Evolutionary conservation across 2,329 filamentous ascomycete species (phyloP).

Genomic region (Achaetomium macrosporum): DNA sequence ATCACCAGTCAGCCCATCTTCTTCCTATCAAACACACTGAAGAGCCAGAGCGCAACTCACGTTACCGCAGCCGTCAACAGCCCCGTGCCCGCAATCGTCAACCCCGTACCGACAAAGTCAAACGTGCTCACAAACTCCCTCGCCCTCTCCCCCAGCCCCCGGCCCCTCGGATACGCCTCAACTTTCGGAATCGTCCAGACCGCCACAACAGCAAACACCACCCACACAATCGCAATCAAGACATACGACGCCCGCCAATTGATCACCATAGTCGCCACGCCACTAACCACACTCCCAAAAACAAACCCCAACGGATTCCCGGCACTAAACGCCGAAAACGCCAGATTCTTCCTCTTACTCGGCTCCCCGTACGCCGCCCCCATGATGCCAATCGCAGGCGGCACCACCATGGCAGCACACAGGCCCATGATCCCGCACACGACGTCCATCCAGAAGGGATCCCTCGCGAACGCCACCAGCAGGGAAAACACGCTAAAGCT

Average conservation of each 20-base stretch:
- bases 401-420: slow-evolving; percentile 57
- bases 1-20: not conserved
- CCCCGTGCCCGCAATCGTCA: slow-evolving; percentile 60
- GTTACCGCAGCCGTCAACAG: slow-evolving; percentile 58
- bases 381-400: slow-evolving; percentile 58
- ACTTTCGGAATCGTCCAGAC: slow-evolving; percentile 56
- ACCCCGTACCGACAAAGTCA: slow-evolving; percentile 53
- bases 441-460: slow-evolving; percentile 54
- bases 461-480: slow-evolving; percentile 53
- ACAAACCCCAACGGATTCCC: slow-evolving; percentile 38
- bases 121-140: slow-evolving; percentile 46
- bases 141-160: slow-evolving; percentile 34
- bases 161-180: slow-evolving; percentile 38
- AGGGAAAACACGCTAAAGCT: slow-evolving; percentile 53
- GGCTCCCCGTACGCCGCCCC: slow-evolving; percentile 59
- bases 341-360: slow-evolving; percentile 56
- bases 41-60: no score
- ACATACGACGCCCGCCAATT: slow-evolving; percentile 60
- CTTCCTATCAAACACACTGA: no score
- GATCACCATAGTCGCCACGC: slow-evolving; percentile 54
- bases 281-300: slow-evolving; percentile 50
- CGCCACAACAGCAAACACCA: slow-evolving; percentile 51
- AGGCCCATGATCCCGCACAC: slow-evolving; percentile 60
- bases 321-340: slow-evolving; percentile 54
- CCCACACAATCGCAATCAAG: slow-evolving; percentile 58